Percentiles rank a stretch among this genome's conserved stretches.
phyloP scores from a whole-genome alignment of 2,329 filamentous ascomycete genomes.

The Drechslera avenae region DNA sequence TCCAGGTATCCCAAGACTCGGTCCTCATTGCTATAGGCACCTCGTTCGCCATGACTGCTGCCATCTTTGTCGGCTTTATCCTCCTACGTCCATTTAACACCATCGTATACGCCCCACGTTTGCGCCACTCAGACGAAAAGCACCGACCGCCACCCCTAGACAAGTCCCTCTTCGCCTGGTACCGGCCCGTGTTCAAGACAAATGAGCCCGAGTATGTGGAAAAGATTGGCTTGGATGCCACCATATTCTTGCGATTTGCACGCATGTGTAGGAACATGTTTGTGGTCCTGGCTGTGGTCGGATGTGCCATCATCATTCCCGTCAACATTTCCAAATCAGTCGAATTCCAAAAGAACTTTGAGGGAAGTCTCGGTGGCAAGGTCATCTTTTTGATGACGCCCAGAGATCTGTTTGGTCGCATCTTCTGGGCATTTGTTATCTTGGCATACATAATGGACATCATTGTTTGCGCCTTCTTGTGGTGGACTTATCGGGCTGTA shows the following conservation, averaged over 20 bases:
- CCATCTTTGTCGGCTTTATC: slow-evolving; percentile 82
- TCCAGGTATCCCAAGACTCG: slow-evolving; percentile 63
- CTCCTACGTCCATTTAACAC: slow-evolving; percentile 88
- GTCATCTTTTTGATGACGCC: slow-evolving; percentile 42
- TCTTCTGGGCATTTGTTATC: slow-evolving; percentile 65
- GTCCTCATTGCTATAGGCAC: slow-evolving; percentile 80
- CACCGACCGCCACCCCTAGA: slow-evolving; percentile 86
- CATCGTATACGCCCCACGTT: slow-evolving; percentile 90
- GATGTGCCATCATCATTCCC: slow-evolving; percentile 79
- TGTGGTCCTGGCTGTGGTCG: slow-evolving; percentile 70
- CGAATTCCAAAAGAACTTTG: slow-evolving; percentile 17
- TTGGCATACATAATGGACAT: slow-evolving; percentile 70
- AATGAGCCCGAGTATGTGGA: slow-evolving; percentile 77
- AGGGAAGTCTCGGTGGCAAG: slow-evolving; percentile 7
- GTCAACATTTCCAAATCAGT: slow-evolving; percentile 64
- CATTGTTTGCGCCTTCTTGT: slow-evolving; percentile 79
- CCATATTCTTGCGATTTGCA: slow-evolving; percentile 84
- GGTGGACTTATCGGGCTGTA: slow-evolving; percentile 85
- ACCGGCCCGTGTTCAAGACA: slow-evolving; percentile 76
- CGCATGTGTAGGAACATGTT: slow-evolving; percentile 95
- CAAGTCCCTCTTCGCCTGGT: slow-evolving; percentile 87
- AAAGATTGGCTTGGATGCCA: slow-evolving; percentile 89
- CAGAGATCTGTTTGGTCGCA: slow-evolving; percentile 55
- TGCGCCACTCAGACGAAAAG: slow-evolving; percentile 89
- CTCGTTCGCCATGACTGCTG: slow-evolving; percentile 74